Evolutionary conservation across 2,329 filamentous ascomycete species (phyloP).

Genomic region (Escovopsis sp.): DNA sequence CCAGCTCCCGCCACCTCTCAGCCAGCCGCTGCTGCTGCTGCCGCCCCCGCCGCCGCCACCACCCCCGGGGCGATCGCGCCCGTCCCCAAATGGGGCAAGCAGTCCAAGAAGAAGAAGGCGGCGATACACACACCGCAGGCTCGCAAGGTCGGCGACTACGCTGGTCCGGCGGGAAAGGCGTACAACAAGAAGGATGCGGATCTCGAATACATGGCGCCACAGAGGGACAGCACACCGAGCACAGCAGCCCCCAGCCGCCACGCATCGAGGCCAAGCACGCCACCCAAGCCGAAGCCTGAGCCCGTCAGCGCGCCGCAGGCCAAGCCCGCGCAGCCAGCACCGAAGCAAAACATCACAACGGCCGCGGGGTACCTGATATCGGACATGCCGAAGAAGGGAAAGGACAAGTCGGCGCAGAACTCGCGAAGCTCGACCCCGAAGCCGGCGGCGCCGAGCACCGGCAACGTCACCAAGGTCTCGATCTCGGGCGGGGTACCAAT

Average conservation of each 20-base stretch:
- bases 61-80: constrained; percentile 19
- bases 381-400: constrained; percentile 45
- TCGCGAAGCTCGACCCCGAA: constrained; percentile 42
- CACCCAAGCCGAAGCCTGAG: constrained; percentile 19
- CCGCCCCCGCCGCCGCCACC: constrained; percentile 12
- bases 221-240: constrained; percentile 23
- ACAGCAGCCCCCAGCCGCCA: constrained; percentile 13
- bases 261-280: constrained; percentile 23
- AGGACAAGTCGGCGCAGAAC: constrained; percentile 36
- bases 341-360: constrained; percentile 41
- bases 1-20: background rate
- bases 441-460: constrained; percentile 23
- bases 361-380: constrained; percentile 73
- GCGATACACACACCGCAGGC: constrained; percentile 49
- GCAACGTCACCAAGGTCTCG: constrained; percentile 48
- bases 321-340: constrained; percentile 10
- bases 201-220: constrained; percentile 54
- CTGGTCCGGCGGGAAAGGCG: constrained; percentile 49
- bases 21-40: background rate
- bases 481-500: constrained; percentile 68
- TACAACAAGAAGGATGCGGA: constrained; percentile 62
- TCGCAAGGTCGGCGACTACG: constrained; percentile 44
- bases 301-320: constrained; percentile 15
- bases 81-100: constrained; percentile 35
- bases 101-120: constrained; percentile 40